These are phyloP conservation scores for Cyanidium caldarium DNA, from an alignment of 23 red algal genomes.

Conservation along the genomic window DNA sequence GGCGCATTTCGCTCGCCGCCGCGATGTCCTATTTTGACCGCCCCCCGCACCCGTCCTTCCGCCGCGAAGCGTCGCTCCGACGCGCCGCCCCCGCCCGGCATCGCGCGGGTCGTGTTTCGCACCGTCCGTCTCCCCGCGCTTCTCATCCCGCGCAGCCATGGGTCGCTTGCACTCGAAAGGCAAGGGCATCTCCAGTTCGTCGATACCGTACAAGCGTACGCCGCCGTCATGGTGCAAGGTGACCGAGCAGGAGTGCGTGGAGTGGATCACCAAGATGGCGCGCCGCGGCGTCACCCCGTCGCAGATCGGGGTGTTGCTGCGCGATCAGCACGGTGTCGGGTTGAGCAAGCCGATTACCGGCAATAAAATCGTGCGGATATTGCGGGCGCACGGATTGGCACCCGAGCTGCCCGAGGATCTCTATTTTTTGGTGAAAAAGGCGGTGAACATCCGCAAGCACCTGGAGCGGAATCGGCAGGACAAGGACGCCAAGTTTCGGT, in stretches of 20 bases:
- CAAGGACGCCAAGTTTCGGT: constrained; percentile 95
- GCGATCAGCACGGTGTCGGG: constrained; percentile 79
- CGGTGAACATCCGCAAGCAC: constrained; percentile 75
- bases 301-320: constrained; percentile 78
- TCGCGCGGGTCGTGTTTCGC: no score
- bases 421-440: constrained; percentile 99
- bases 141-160: no score
- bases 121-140: no score
- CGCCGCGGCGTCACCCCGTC: constrained; percentile 76
- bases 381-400: constrained; percentile 51
- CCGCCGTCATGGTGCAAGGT: constrained; percentile 82
- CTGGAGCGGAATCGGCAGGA: constrained; percentile 90
- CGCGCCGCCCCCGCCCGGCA: no score
- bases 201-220: constrained; percentile 70
- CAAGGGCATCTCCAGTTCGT: constrained; percentile 64
- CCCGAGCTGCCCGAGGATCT: constrained; percentile 86
- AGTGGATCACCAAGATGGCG: constrained; percentile 75
- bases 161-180: constrained; percentile 99
- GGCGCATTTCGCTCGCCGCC: no score
- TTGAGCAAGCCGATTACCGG: constrained; percentile 62
- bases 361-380: constrained; percentile 88
- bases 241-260: constrained; percentile 49
- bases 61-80: no score
- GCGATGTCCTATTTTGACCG: no score
- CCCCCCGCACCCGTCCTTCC: no score